Evolutionary conservation across 2,329 filamentous ascomycete species (phyloP), one percentile per base, ranked within the genome.

Genomic region (Monosporascus ibericus): DNA sequence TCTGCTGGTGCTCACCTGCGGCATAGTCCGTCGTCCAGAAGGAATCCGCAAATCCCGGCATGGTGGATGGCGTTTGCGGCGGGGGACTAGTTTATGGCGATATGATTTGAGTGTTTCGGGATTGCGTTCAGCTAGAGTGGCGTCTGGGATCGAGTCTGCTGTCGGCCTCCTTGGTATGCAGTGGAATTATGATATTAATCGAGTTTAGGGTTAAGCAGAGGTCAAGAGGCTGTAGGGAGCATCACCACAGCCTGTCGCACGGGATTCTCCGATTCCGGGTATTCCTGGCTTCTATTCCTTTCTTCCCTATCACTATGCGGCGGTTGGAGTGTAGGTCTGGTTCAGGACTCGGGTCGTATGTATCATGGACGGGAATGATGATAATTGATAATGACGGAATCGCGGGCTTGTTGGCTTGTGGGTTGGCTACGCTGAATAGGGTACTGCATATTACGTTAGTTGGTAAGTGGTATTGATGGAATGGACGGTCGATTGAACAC

Each of bases 11-110:
- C 80, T 70, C 75, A 88, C 88, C 92, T 78, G 89, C 91, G 69
- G 92, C 92, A 79, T 97, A 97, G 80, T 99, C 94, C 69, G 84
- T 84, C 57, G 94, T 96, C 94, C 94, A 99, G 76, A 99, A 97
- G 48, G 92, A 96, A 75, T 92, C 90, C 62, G 91, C 86, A 74
- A 99, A 97, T 65, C 89, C 84, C 62, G 88, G 87, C 88, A 92
- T 92, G 69, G 72, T 84, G 42, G 25, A 46, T 25, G 24, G 25
- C 3, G 42, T 46, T 27, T 22, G 24, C 24, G 42, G 15, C 11
- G 11, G 42, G 42, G 42, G 18, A 46, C 17, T 24, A 30, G 25
- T 46, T 8, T 17, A 46, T 8, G 14, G 38, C 38, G 18, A 11
- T 20, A 40, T 8, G 17, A 40, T 40, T 11, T 3, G 38, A n/a